These are phyloP conservation scores for Alternaria ventricosa DNA, from an alignment of 2,329 filamentous ascomycete genomes.

Conservation along the genomic window DNA sequence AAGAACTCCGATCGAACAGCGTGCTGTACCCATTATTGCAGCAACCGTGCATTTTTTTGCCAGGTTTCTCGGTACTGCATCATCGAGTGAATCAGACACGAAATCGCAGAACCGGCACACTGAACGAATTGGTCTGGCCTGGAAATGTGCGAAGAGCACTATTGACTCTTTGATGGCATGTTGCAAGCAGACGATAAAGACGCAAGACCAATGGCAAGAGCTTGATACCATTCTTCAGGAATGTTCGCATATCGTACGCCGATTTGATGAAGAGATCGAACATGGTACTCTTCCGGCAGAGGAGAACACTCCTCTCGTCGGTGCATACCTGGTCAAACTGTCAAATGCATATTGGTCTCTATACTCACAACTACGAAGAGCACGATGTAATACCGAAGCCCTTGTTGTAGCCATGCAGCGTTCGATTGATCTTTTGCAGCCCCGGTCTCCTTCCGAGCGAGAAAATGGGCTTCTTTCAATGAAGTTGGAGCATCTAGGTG, in stretches of 20 bases:
- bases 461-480: constrained; percentile 65
- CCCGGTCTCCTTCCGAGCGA: constrained; percentile 62
- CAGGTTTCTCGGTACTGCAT: constrained; percentile 38
- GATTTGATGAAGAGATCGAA: constrained; percentile 29
- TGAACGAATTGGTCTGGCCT: constrained; percentile 31
- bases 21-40: constrained; percentile 33
- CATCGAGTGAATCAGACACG: constrained; percentile 20
- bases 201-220: constrained; percentile 36
- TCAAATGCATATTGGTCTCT: constrained; percentile 75
- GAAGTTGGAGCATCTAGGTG: constrained; percentile 72
- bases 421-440: constrained; percentile 68
- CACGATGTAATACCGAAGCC: constrained; percentile 51
- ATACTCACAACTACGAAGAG: constrained; percentile 60
- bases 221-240: constrained; percentile 44
- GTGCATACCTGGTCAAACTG: constrained; percentile 63
- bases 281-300: constrained; percentile 3
- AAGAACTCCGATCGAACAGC: constrained; percentile 11
- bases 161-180: constrained; percentile 45
- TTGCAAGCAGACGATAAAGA: constrained; percentile 36
- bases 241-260: constrained; percentile 34
- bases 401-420: constrained; percentile 66
- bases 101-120: constrained; percentile 25
- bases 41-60: constrained; percentile 42
- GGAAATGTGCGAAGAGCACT: constrained; percentile 41
- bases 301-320: constrained; percentile 20